phyloP scores from a whole-genome alignment of 2,329 filamentous ascomycete genomes.

The Rhynchosporium secalis region DNA sequence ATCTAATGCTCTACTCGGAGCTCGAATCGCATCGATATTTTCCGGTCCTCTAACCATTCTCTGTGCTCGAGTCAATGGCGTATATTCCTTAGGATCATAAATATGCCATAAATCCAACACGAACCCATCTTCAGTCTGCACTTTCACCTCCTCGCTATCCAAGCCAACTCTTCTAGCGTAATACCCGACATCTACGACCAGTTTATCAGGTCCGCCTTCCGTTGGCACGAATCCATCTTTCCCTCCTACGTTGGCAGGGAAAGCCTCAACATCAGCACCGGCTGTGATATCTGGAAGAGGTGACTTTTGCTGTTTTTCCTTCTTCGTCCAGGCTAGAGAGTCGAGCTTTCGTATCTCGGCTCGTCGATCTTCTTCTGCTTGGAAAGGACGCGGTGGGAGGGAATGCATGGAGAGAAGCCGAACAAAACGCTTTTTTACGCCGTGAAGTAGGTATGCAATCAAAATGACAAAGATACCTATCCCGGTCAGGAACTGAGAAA shows the following conservation, averaged over 20 bases:
- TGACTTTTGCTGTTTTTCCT: too few relatives aligned
- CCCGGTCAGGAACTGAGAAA: too few relatives aligned
- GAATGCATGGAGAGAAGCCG: too few relatives aligned
- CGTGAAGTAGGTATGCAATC: too few relatives aligned
- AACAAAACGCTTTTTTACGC: too few relatives aligned
- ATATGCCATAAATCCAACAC: conserved; percentile 17
- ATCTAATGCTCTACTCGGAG: background rate
- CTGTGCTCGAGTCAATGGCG: background rate
- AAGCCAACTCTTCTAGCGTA: conserved; percentile 16
- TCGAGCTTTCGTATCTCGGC: too few relatives aligned
- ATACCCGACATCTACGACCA: conserved; percentile 14
- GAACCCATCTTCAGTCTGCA: conserved; percentile 19
- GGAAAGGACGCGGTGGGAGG: too few relatives aligned
- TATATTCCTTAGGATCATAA: conserved; percentile 16
- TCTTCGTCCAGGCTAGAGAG: too few relatives aligned
- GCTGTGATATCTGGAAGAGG: too few relatives aligned
- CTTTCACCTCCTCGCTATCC: conserved; percentile 11
- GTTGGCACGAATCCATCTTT: conserved; percentile 11
- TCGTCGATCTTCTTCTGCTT: too few relatives aligned
- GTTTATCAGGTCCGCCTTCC: conserved; percentile 14
- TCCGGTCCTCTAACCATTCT: conserved; percentile 7
- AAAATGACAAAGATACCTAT: too few relatives aligned
- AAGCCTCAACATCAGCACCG: too few relatives aligned
- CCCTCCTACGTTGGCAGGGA: background rate
- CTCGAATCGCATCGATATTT: conserved; percentile 4